These are phyloP conservation scores for Gossypium mustelinum DNA, from an alignment of 345 rosid genomes.

Conservation along the genomic window DNA sequence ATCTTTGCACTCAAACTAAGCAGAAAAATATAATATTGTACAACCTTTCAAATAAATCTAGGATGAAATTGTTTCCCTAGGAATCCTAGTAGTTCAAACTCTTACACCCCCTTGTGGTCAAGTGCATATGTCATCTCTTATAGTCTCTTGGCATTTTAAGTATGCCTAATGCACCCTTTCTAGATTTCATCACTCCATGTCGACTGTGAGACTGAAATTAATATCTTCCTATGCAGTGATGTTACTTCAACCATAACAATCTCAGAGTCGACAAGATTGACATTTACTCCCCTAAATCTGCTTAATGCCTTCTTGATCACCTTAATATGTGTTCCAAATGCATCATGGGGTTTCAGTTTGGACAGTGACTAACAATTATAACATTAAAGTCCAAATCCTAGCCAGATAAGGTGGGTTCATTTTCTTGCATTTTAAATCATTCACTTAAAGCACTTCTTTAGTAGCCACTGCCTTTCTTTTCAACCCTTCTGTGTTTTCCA, in stretches of 20 bases:
- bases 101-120: not conserved
- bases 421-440: slow-evolving; percentile 8
- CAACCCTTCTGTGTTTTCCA: not conserved
- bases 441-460: slow-evolving; percentile 5
- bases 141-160: not conserved
- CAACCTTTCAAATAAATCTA: not conserved
- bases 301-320: slow-evolving; percentile 23
- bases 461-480: slow-evolving; percentile 2
- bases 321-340: slow-evolving; percentile 11
- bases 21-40: not conserved
- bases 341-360: not conserved
- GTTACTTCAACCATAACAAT: slow-evolving; percentile 28
- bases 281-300: slow-evolving; percentile 23
- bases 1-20: not conserved
- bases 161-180: not conserved
- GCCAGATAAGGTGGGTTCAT: not conserved
- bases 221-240: slow-evolving; percentile 32
- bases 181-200: slow-evolving; percentile 7
- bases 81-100: not conserved
- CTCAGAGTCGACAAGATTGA: slow-evolving; percentile 34
- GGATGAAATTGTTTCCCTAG: not conserved
- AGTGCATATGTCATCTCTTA: not conserved
- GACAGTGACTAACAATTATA: not conserved
- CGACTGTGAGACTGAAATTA: slow-evolving; percentile 20
- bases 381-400: slow-evolving; percentile 1